Evolutionary conservation across 768 basidiomycete species (phyloP), one percentile per base, ranked within the genome.

Genomic region (Pisolithus microcarpus): DNA sequence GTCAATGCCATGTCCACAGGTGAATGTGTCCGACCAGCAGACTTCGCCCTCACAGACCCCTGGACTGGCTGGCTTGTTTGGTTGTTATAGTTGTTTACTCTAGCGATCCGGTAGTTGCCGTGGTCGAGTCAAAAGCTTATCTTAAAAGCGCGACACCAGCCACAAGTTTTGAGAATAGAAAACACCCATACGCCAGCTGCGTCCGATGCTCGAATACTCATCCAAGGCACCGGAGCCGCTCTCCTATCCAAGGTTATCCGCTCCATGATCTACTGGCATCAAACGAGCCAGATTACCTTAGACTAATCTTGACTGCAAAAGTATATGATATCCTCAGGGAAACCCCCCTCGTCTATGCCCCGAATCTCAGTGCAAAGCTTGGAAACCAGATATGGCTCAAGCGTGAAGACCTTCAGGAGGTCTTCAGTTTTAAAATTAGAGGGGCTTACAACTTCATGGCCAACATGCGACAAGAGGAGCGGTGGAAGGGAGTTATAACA

Each of bases 361-460:
- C 83, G 16, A 91, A 89, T 62, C 80, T 99, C 19, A 94, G 91
- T 59, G 70, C 85, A 54, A 83, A 86, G 54, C 75, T 98, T 1
- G 96, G 96, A 1, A 92, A 91, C 64, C 81, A 94, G 58, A 87
- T 99, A 68, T 94, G 86, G 82, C 79, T 99, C 52, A 99, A 99
- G 71, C 82, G 96, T 23, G 96, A 99, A 68, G 96, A 99, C 62
- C 77, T 96, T 2, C 95, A 98, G 43, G 86, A 91, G 61, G 96
- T 99, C 18, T 99, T 99, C 67, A 94, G 91, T 66, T 99, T 99
- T 82, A 99, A 99, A 65, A 93, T 98, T 43, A 78, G 96, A 5
- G 96, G 96, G 21, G 96, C 96, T 30, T 99, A 96, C 73, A 99
- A 99, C 68, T 90, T 96, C 61, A 99, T 99, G 95, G 91, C 91